Evolutionary conservation across 495 filamentous ascomycete genomes (phyloP), one percentile per base, ranked within the genome.

Genomic region (Trypethelium eluteriae): DNA sequence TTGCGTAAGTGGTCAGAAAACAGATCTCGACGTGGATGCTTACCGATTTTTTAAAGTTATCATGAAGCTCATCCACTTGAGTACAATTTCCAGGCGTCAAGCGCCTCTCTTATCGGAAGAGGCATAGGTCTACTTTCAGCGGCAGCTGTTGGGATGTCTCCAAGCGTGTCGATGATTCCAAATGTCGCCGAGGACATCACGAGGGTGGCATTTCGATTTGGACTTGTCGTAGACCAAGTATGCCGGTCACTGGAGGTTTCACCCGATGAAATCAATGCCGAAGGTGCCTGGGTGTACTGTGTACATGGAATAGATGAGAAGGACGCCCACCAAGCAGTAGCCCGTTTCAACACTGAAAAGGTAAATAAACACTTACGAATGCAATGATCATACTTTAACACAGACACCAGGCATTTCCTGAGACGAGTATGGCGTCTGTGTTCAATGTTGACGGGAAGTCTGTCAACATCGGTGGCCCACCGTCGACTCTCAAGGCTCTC

Each of bases 381-480:
- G 18, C 32, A 63, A 74, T 2, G 78, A 78, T 63, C 70, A 81
- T n/a, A 67, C 74, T 62, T 16, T 64, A 3, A 72, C 72, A 62
- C 75, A 79, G 36, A 69, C 62, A 2, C 14, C 44, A 65, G 36
- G 47, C 32, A 49, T 63, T 18, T n/a, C 47, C 65, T 44, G 39
- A 70, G 3, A 39, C 67, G 25, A 75, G 68, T 44, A 75, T 77
- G 46, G 70, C 79, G 14, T 79, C 77, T 69, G 74, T 80, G 47
- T 80, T 77, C 66, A 76, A 75, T 38, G 70, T 70, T 2, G 72
- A 72, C 35, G 64, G 66, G 6, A 75, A 68, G 2, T 77, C 79
- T 2, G 71, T 79, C 2, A 80, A 71, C 18, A 67, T 82, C 14
- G 80, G 73, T 67, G 80, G 79, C 0, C 80, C 81, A 47, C 80